Conservation (phyloP, 768 basidiomycete species). For the Cyathus striatus region DNA sequence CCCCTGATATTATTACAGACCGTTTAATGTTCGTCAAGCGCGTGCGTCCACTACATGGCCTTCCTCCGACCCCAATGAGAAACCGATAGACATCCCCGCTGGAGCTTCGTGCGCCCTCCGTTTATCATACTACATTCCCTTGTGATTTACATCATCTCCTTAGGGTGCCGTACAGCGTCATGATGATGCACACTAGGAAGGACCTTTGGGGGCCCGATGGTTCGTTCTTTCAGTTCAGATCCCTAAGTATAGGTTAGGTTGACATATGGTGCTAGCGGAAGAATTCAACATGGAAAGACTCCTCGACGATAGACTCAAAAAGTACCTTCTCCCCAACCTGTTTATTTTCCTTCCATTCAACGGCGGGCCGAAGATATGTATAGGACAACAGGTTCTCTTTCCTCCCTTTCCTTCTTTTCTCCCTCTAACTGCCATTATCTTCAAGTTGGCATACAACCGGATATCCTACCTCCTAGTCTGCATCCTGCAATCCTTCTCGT, state of each 20-base stretch:
- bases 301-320: conserved; percentile 49
- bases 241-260: not conserved
- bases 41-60: conserved; percentile 25
- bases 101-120: conserved; percentile 15
- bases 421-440: not conserved
- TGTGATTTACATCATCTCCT: not conserved
- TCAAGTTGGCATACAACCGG: conserved; percentile 55
- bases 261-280: conserved; percentile 30
- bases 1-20: conserved; percentile 9
- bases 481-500: conserved; percentile 42
- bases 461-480: conserved; percentile 50
- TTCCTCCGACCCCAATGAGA: conserved; percentile 13
- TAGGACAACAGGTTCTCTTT: conserved; percentile 29
- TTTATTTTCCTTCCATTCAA: conserved; percentile 72
- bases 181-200: conserved; percentile 35
- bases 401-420: not conserved
- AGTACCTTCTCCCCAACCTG: conserved; percentile 51
- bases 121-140: not conserved
- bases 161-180: conserved; percentile 21
- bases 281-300: conserved; percentile 64
- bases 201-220: conserved; percentile 62
- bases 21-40: conserved; percentile 21
- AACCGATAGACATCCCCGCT: conserved; percentile 33
- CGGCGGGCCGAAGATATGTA: conserved; percentile 60
- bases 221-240: conserved; percentile 13